These are phyloP conservation scores for Backusella psychrophila DNA, from an alignment of 192 early-diverging fungal genomes.

Conservation along the genomic window DNA sequence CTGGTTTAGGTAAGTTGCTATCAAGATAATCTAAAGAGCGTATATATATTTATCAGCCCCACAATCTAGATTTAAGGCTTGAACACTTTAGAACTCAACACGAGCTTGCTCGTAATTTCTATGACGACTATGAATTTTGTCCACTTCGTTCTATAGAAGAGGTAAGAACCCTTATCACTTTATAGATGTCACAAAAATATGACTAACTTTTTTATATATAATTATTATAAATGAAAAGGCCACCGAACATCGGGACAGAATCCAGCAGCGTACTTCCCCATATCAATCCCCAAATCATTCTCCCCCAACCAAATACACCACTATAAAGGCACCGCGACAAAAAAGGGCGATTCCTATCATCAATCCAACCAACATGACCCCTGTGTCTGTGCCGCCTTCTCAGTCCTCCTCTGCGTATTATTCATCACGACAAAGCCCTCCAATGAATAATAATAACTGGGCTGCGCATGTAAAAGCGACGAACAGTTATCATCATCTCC, in stretches of 20 bases:
- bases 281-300: constrained; percentile 10
- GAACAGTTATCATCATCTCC: neutral
- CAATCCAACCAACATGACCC: constrained; percentile 46
- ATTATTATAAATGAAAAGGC: neutral
- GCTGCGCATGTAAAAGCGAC: neutral
- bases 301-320: constrained; percentile 9
- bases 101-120: constrained; percentile 49
- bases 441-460: neutral
- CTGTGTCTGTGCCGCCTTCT: constrained; percentile 31
- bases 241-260: constrained; percentile 16
- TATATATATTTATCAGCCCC: neutral
- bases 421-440: neutral
- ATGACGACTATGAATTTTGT: constrained; percentile 59
- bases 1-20: neutral
- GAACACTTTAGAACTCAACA: constrained; percentile 49
- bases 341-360: constrained; percentile 46
- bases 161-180: constrained; percentile 26
- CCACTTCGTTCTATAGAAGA: constrained; percentile 48
- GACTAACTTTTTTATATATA: constrained; percentile 1
- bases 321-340: neutral
- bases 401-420: neutral
- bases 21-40: neutral
- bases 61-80: constrained; percentile 14
- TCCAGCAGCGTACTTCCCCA: constrained; percentile 14
- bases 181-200: neutral